These are phyloP conservation scores for Globisporangium abappressorium DNA, from an alignment of 352 stramenopile species.

Conservation along the genomic window DNA sequence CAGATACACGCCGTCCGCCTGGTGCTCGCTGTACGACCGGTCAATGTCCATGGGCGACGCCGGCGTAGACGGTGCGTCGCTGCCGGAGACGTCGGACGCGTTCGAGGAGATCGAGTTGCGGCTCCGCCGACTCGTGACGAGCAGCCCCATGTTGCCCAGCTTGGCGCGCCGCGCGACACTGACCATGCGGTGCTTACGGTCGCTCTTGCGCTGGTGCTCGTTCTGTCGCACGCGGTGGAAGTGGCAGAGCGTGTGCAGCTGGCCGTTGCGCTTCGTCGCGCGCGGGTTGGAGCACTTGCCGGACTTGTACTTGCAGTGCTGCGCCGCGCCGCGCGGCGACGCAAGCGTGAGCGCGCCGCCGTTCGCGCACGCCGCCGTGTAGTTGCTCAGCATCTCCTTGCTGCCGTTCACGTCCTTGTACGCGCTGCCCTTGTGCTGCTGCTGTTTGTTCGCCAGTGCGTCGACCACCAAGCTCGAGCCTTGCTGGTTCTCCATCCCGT, in stretches of 20 bases:
- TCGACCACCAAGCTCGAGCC: slow-evolving; percentile 10
- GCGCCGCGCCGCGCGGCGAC: slow-evolving; percentile 39
- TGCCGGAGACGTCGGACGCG: slow-evolving; percentile 28
- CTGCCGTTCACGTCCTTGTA: background rate
- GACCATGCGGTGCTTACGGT: slow-evolving; percentile 84
- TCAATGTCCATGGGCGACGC: slow-evolving; percentile 36
- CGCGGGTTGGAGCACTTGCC: slow-evolving; percentile 81
- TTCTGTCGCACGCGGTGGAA: slow-evolving; percentile 85
- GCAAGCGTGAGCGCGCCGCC: slow-evolving; percentile 20
- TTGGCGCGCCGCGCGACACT: slow-evolving; percentile 72
- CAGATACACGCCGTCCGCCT: slow-evolving; percentile 6
- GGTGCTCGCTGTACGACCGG: slow-evolving; percentile 11
- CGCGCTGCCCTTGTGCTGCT: background rate
- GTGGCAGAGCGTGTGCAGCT: slow-evolving; percentile 82
- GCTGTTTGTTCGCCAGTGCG: background rate
- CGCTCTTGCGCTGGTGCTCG: slow-evolving; percentile 84
- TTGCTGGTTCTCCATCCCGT: slow-evolving; percentile 15
- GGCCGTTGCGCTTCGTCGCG: slow-evolving; percentile 81
- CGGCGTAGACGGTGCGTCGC: slow-evolving; percentile 27
- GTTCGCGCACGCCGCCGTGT: background rate
- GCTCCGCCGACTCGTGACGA: slow-evolving; percentile 19
- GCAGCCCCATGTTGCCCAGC: slow-evolving; percentile 57
- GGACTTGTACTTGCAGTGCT: slow-evolving; percentile 87
- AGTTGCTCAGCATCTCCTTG: slow-evolving; percentile 7
- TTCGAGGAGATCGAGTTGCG: slow-evolving; percentile 28